A percentile compares a stretch with the other conserved stretches of the same genome.
These are phyloP conservation scores for Saccharomyces cerevisiae DNA, from an alignment of 805 yeast genomes.

Conservation along the genomic window DNA sequence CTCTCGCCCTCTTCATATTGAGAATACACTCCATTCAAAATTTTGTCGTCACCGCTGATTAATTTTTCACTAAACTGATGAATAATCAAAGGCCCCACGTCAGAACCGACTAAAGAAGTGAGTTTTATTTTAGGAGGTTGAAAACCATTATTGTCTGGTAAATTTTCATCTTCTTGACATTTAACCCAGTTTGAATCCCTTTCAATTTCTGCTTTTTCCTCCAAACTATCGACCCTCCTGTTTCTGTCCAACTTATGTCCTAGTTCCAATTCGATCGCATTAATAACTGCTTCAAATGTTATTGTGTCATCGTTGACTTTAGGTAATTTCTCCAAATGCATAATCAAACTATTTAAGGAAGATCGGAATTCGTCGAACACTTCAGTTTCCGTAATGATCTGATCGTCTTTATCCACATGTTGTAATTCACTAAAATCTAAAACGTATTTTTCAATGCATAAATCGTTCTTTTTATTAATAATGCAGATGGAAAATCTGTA, in stretches of 20 bases:
- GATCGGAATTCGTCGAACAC: slow-evolving; percentile 29
- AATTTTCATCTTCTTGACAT: slow-evolving; percentile 19
- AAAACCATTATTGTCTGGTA: slow-evolving; percentile 7
- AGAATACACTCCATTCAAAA: slow-evolving; percentile 1
- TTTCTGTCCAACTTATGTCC: slow-evolving; percentile 14
- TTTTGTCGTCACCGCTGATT: not conserved
- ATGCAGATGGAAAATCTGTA: slow-evolving; percentile 21
- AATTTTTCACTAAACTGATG: slow-evolving; percentile 31
- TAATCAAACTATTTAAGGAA: slow-evolving; percentile 23
- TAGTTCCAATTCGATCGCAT: slow-evolving; percentile 21
- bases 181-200: slow-evolving; percentile 28
- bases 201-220: slow-evolving; percentile 16
- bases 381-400: slow-evolving; percentile 15
- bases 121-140: slow-evolving; percentile 21
- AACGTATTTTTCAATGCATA: slow-evolving; percentile 24
- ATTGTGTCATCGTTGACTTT: slow-evolving; percentile 21
- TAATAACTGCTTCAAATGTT: slow-evolving; percentile 23
- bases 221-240: slow-evolving; percentile 7
- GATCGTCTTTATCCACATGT: slow-evolving; percentile 13
- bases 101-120: slow-evolving; percentile 34
- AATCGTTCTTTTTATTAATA: slow-evolving; percentile 12
- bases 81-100: slow-evolving; percentile 35
- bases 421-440: slow-evolving; percentile 28
- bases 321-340: slow-evolving; percentile 19
- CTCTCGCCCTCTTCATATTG: not conserved